Evolutionary conservation across 2,329 filamentous ascomycete species (phyloP).

Genomic region (Pseudogymnoascus sp.): DNA sequence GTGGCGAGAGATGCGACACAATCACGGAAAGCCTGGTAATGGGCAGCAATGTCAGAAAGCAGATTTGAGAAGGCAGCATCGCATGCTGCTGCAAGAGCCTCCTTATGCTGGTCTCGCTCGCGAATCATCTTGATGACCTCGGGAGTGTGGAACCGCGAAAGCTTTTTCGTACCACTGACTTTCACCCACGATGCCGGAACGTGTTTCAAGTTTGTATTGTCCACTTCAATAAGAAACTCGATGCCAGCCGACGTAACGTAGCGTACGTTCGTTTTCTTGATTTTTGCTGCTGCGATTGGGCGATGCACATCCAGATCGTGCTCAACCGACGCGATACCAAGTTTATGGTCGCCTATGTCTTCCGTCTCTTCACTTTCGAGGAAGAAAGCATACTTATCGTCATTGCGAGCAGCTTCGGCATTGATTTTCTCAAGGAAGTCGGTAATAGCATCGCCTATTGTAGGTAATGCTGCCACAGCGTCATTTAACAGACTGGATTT

Average conservation of each 20-base stretch:
- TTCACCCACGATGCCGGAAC: constrained; percentile 94
- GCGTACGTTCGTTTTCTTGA: constrained; percentile 62
- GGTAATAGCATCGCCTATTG: constrained; percentile 65
- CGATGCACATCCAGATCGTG: constrained; percentile 78
- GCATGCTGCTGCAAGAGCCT: constrained; percentile 85
- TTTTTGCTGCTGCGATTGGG: constrained; percentile 58
- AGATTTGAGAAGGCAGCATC: constrained; percentile 71
- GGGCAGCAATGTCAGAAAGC: constrained; percentile 64
- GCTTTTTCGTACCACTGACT: constrained; percentile 86
- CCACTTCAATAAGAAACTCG: constrained; percentile 88
- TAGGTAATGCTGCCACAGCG: constrained; percentile 67
- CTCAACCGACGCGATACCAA: constrained; percentile 87
- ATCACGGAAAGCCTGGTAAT: constrained; percentile 85
- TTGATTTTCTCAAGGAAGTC: constrained; percentile 80
- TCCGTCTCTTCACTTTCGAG: constrained; percentile 81
- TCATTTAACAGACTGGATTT: constrained; percentile 59
- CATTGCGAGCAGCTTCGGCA: constrained; percentile 66
- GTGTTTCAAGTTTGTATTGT: constrained; percentile 71
- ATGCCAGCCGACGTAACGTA: constrained; percentile 85
- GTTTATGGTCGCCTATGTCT: constrained; percentile 78
- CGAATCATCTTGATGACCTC: constrained; percentile 75
- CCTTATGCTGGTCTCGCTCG: constrained; percentile 90
- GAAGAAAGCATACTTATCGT: constrained; percentile 95
- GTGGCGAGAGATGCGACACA: constrained; percentile 78
- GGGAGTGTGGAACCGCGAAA: constrained; percentile 89